These are phyloP conservation scores for Solanum acaule DNA, from an alignment of 257 asterid species.

Conservation along the genomic window DNA sequence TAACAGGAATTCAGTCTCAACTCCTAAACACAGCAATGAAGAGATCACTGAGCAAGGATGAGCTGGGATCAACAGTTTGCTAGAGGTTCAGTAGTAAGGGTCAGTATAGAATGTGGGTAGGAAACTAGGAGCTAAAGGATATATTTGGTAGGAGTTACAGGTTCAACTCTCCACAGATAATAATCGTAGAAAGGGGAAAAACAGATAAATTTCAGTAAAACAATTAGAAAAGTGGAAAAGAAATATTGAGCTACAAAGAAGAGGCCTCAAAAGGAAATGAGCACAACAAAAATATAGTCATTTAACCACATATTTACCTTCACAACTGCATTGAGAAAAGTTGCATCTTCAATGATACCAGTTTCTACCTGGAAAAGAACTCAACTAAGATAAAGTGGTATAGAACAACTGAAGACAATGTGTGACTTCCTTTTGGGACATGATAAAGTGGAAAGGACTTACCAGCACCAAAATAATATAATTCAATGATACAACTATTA, in stretches of 20 bases:
- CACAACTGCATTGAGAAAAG: conserved; percentile 82
- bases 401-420: not conserved
- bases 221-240: not conserved
- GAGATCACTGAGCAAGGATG: not conserved
- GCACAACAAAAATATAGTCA: not conserved
- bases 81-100: not conserved
- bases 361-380: conserved; percentile 49
- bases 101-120: not conserved
- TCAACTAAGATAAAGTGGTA: not conserved
- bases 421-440: not conserved
- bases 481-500: not conserved
- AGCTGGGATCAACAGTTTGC: not conserved
- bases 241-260: not conserved
- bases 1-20: not conserved
- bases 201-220: not conserved
- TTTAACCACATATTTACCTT: conserved; percentile 39
- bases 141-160: not conserved
- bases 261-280: not conserved
- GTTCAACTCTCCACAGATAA: not conserved
- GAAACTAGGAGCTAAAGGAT: not conserved
- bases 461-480: not conserved
- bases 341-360: conserved; percentile 58
- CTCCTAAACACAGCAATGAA: not conserved
- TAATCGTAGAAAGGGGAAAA: not conserved
- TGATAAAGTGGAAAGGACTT: not conserved